A percentile compares a stretch with the other conserved stretches of the same genome.
Conservation (phyloP, 371 early-diverging fungal species). For the Mucor velutinosus region DNA sequence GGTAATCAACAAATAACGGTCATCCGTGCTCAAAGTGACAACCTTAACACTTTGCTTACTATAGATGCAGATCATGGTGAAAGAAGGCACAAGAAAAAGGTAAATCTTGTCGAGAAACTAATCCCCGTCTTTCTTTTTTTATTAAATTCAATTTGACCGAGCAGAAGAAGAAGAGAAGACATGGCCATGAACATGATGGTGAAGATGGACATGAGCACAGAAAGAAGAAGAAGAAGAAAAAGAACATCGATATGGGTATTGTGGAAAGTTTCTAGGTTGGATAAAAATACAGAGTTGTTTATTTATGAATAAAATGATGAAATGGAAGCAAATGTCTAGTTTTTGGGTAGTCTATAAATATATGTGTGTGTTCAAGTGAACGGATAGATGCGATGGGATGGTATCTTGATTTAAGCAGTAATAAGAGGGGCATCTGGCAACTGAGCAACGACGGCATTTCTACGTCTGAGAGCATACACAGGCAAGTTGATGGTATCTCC, state of each 20-base stretch:
- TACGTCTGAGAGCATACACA: conserved; percentile 41
- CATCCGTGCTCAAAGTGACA: not conserved
- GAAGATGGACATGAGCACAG: conserved; percentile 56
- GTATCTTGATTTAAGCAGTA: conserved; percentile 15
- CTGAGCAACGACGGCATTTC: conserved; percentile 45
- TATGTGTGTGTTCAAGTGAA: not conserved
- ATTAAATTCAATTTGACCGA: not conserved
- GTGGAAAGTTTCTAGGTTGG: not conserved
- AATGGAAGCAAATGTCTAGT: not conserved
- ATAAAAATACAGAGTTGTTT: not conserved
- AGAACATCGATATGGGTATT: conserved; percentile 22
- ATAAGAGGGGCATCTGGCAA: conserved; percentile 41
- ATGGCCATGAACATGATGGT: conserved; percentile 57
- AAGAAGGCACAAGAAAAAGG: conserved; percentile 66
- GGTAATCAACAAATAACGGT: not conserved
- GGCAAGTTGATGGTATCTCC: conserved; percentile 42
- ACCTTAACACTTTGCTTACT: not conserved
- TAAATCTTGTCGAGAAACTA: conserved; percentile 12
- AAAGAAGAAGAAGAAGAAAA: conserved; percentile 65
- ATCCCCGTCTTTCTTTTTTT: not conserved
- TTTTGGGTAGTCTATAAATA: not conserved
- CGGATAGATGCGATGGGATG: not conserved
- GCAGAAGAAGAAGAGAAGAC: conserved; percentile 70
- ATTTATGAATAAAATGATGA: not conserved
- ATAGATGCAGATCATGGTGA: conserved; percentile 48